These are phyloP conservation scores for Dunaliella primolecta DNA, from an alignment of 139 green algal genomes.

Conservation along the genomic window DNA sequence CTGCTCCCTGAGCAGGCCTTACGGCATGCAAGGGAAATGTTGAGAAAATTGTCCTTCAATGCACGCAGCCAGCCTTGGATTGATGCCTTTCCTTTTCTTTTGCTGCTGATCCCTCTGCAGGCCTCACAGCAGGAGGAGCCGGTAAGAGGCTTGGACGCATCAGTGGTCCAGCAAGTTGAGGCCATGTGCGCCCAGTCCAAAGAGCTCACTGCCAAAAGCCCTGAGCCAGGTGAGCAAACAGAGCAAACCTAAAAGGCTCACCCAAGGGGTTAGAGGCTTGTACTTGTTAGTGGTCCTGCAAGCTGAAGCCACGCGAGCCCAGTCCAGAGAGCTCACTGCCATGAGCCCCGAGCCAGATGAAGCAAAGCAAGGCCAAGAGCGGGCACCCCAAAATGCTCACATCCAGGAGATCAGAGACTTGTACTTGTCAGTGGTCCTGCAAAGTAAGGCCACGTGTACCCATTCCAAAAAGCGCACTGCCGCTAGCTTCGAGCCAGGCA, in stretches of 20 bases:
- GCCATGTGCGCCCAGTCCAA: constrained; percentile 40
- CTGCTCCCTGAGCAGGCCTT: too few relatives aligned
- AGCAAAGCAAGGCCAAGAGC: too few relatives aligned
- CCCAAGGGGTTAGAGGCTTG: background rate
- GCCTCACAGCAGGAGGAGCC: background rate
- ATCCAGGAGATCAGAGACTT: too few relatives aligned
- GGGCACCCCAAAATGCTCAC: too few relatives aligned
- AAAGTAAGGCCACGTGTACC: constrained; percentile 53
- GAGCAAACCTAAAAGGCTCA: too few relatives aligned
- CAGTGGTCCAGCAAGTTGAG: constrained; percentile 47
- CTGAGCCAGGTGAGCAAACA: constrained; percentile 66
- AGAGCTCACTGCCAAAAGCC: constrained; percentile 26
- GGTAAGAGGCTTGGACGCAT: background rate
- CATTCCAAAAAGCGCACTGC: constrained; percentile 2
- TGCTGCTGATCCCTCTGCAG: too few relatives aligned
- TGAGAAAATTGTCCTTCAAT: too few relatives aligned
- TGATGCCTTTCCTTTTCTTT: too few relatives aligned
- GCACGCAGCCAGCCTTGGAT: too few relatives aligned
- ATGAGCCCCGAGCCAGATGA: constrained; percentile 63
- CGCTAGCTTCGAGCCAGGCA: too few relatives aligned
- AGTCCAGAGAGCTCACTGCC: background rate
- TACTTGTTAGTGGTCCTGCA: constrained; percentile 24
- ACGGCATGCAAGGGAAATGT: too few relatives aligned
- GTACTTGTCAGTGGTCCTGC: constrained; percentile 17
- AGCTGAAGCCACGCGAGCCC: constrained; percentile 51